Conservation (phyloP, 495 filamentous ascomycete genomes). For the Parachaetomium inaequale region DNA sequence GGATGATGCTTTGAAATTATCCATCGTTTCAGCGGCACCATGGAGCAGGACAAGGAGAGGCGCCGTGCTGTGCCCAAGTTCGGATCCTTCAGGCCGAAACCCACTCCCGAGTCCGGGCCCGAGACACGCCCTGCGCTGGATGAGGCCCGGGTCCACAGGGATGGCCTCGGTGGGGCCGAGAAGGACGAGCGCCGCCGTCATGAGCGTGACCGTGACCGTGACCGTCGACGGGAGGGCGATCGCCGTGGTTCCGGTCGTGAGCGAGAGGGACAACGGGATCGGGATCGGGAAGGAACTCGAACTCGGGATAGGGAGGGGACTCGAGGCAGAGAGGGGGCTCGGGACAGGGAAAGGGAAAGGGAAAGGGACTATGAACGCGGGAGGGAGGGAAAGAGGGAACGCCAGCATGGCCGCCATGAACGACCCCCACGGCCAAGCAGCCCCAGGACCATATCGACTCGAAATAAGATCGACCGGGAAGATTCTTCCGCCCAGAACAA, state of each 20-base stretch:
- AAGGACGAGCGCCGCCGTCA: neutral
- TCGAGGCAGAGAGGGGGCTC: neutral
- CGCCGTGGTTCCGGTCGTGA: neutral
- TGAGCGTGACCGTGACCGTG: neutral
- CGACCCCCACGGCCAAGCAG: neutral
- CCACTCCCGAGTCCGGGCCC: conserved; percentile 9
- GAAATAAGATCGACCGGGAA: neutral
- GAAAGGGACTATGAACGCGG: conserved; percentile 1
- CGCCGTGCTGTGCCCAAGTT: conserved; percentile 57
- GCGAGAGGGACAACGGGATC: conserved; percentile 17
- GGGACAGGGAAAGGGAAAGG: neutral
- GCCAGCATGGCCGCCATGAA: neutral
- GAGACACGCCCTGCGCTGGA: neutral
- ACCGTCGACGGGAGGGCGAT: neutral
- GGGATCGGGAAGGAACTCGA: conserved; percentile 3
- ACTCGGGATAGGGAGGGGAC: neutral
- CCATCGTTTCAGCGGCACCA: neutral
- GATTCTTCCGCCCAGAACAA: neutral
- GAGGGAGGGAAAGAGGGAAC: neutral
- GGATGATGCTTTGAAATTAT: neutral
- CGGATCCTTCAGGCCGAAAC: conserved; percentile 61
- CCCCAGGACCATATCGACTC: neutral
- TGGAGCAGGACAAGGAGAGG: conserved; percentile 24
- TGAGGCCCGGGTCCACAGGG: conserved; percentile 4
- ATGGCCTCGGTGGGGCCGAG: neutral